Evolutionary conservation across 2,329 filamentous ascomycete genomes (phyloP), one percentile per base, ranked within the genome.

Genomic region (Pseudocercospora musae): DNA sequence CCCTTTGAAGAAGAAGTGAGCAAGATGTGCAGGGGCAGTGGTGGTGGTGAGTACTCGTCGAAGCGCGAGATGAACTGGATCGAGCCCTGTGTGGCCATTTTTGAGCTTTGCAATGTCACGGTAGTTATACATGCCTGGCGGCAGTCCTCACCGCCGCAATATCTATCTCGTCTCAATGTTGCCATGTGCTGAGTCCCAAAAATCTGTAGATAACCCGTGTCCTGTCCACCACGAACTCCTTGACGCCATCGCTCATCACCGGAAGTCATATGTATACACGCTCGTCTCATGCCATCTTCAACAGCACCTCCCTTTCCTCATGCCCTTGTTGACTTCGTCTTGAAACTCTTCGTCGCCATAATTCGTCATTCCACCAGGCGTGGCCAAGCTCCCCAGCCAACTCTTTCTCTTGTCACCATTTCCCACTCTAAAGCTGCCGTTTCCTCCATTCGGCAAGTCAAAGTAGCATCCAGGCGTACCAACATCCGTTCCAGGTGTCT

Each of bases 361-460:
- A 59, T 55, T 68, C 29, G 71, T 72, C 56, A 70, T 55, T 3
- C 65, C 71, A n/a, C 72, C 76, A 73, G 69, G 74, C 78, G 77
- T 66, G 77, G 80, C 74, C 2, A 85, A 82, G 65, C 88, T 82
- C 0, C 86, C 85, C 54, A 89, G 75, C 87, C 87, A 90, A 72
- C 86, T 89, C 66, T 84, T 79, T 67, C 87, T 78, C 77, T 89
- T 88, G 72, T 88, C 86, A 1, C 83, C 84, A 58, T 78, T 70
- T 0, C 83, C 83, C 4, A 87, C 68, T 29, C 86, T 78, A 68
- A 89, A 88, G 71, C 85, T 88, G 0, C 85, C 85, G 42, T 79
- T 82, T 0, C 78, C 78, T 31, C 79, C 77, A 69, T 73, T 77
- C 64, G 71, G 76, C 70, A 52, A 74, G 60, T 85, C 83, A 63